Evolutionary conservation across 768 basidiomycete species (phyloP), one percentile per base, ranked within the genome.

Genomic region (Mrakia hoshinonis): DNA sequence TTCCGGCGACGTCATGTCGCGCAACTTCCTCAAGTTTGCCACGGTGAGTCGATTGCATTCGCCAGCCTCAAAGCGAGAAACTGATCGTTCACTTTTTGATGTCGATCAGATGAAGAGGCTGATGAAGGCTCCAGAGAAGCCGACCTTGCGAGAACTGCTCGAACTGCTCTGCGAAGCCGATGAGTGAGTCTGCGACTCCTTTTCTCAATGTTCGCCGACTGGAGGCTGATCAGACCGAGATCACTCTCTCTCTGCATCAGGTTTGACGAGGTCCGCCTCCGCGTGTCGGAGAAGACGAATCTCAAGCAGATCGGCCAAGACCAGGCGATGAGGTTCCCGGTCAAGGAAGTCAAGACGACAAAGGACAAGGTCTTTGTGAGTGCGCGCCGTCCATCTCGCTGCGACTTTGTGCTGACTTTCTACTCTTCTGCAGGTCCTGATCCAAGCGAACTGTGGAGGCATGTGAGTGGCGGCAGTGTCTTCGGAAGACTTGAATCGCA

Each of bases 301-400:
- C 68, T 68, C 67, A 51, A 55, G 24, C 31, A 62, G 38, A 20
- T 68, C 18, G 67, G 61, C 22, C 48, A 62, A 22, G 13, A 38
- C n/a, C 60, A 63, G 6, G 24, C 46, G 9, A 73, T 68, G 38
- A 47, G 72, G 15, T 73, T 68, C 31, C 36, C 65, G 0, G 52
- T 64, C 48, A 63, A 63, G 54, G 60, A 73, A 5, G 43, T 73
- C 46, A 65, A 67, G 58, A 38, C 43, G 24, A 72, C 70, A 13
- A 67, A 61, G 61, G 72, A 73, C 49, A 73, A 73, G 67, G 63
- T 73, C 9, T 61, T 68, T 38, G 52, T 73, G 43, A 6, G 43
- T 43, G 43, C 43, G 43, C 43, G 43, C 15, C 43, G 15, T 43
- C 43, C 15, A 43, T 6, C 43, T 43, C 15, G 7, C 43, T 43